phyloP scores from a whole-genome alignment of 352 stramenopile genomes.

The Aphanomyces stellatus region DNA sequence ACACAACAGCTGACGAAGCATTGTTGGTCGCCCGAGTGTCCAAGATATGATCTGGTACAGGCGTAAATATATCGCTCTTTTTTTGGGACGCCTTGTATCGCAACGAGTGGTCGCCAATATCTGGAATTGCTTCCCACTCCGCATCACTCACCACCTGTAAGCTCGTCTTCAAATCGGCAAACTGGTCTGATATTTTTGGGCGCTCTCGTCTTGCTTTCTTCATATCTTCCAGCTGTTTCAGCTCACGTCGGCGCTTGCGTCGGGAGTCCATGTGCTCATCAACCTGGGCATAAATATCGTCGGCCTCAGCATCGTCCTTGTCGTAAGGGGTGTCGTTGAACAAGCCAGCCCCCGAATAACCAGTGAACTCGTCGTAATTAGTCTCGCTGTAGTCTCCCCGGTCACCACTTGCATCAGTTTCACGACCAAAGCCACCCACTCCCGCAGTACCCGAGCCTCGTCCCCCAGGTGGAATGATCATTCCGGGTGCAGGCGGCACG shows the following conservation, averaged over 20 bases:
- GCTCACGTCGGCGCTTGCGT: constrained; percentile 83
- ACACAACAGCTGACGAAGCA: constrained; percentile 24
- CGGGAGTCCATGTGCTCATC: constrained; percentile 93
- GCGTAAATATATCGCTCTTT: constrained; percentile 92
- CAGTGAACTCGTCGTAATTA: constrained; percentile 89
- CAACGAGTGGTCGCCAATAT: constrained; percentile 95
- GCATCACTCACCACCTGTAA: constrained; percentile 87
- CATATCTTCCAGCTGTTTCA: constrained; percentile 74
- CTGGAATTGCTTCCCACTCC: constrained; percentile 95
- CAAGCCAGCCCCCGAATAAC: constrained; percentile 73
- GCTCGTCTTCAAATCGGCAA: constrained; percentile 94
- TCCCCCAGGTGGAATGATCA: constrained; percentile 32
- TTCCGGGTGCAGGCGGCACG: constrained; percentile 2
- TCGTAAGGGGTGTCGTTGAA: constrained; percentile 93
- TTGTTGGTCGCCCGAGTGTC: constrained; percentile 34
- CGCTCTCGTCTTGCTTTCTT: constrained; percentile 81
- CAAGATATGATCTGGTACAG: constrained; percentile 91
- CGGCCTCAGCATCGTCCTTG: constrained; percentile 94
- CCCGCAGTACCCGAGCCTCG: constrained; percentile 70
- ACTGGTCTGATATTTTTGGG: constrained; percentile 95
- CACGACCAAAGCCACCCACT: constrained; percentile 73
- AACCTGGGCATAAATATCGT: constrained; percentile 93
- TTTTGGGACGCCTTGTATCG: constrained; percentile 87
- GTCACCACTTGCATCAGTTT: constrained; percentile 82
- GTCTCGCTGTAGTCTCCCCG: constrained; percentile 86